Evolutionary conservation across 257 asterid species (phyloP).

Genomic region (Solanum lycopersicoides): DNA sequence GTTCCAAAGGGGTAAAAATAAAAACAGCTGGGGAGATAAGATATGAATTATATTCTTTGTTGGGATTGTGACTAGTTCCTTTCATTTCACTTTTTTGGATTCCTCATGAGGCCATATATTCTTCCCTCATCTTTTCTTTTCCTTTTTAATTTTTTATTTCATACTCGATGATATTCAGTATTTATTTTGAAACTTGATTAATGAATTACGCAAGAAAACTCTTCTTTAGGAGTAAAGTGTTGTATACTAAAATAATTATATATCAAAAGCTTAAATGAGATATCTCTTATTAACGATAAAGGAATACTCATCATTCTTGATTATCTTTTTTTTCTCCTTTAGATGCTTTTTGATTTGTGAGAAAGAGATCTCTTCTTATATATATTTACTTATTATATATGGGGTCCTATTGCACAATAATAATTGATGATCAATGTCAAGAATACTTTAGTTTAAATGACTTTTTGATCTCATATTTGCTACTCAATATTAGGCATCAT

Average conservation of each 20-base stretch:
- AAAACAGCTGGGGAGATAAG: slow-evolving; percentile 9
- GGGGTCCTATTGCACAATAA: slow-evolving; percentile 40
- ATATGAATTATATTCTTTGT: slow-evolving; percentile 29
- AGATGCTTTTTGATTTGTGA: slow-evolving; percentile 27
- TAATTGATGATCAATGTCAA: slow-evolving; percentile 42
- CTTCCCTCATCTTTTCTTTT: slow-evolving; percentile 5
- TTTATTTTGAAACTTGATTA: accelerated
- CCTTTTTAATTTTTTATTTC: background rate
- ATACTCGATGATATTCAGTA: background rate
- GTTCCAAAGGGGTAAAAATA: background rate
- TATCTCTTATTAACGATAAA: background rate
- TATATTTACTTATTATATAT: background rate
- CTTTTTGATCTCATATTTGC: slow-evolving; percentile 42
- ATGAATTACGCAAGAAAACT: background rate
- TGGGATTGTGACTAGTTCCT: slow-evolving; percentile 54
- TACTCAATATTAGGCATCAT: slow-evolving; percentile 5
- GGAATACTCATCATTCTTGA: background rate
- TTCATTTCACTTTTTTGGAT: slow-evolving; percentile 50
- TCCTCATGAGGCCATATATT: slow-evolving; percentile 47
- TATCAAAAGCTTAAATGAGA: accelerated
- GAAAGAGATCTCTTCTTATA: slow-evolving; percentile 5
- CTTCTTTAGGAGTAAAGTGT: accelerated
- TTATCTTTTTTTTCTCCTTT: background rate
- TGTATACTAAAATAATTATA: background rate
- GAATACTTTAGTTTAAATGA: slow-evolving; percentile 1